Conservation (phyloP, 176 grass and related monocot species). For the Musa schizocarpa region DNA sequence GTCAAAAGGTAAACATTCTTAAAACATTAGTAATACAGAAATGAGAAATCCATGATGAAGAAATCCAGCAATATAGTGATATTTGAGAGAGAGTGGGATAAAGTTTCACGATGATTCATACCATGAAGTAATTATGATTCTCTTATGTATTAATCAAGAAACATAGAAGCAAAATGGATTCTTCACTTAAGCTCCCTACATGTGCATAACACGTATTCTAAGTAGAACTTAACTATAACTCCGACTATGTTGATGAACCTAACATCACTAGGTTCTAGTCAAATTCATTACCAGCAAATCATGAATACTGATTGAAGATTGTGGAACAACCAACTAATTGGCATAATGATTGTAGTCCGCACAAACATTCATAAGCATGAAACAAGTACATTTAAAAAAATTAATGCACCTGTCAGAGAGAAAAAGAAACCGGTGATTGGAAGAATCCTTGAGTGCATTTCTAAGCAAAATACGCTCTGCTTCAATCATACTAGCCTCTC, state of each 20-base stretch:
- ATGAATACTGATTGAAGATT: background rate
- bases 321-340: too few species aligned
- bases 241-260: background rate
- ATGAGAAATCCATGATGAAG: background rate
- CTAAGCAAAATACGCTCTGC: conserved; percentile 78
- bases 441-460: conserved; percentile 68
- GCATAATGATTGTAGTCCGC: background rate
- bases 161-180: background rate
- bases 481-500: conserved; percentile 88
- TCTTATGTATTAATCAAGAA: background rate
- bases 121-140: background rate
- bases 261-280: too few species aligned
- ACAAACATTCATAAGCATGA: conserved; percentile 1
- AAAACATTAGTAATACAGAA: background rate
- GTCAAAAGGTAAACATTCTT: background rate
- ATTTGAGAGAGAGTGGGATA: background rate
- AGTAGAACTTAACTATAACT: background rate
- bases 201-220: background rate
- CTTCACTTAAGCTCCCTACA: background rate
- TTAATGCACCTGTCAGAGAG: conserved; percentile 73
- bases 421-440: conserved; percentile 84
- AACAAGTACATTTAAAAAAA: background rate
- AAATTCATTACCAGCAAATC: background rate
- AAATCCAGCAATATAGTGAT: background rate
- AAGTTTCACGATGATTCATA: too few species aligned